phyloP scores from a whole-genome alignment of 352 stramenopile genomes.

The Phytopythium kandeliae region DNA sequence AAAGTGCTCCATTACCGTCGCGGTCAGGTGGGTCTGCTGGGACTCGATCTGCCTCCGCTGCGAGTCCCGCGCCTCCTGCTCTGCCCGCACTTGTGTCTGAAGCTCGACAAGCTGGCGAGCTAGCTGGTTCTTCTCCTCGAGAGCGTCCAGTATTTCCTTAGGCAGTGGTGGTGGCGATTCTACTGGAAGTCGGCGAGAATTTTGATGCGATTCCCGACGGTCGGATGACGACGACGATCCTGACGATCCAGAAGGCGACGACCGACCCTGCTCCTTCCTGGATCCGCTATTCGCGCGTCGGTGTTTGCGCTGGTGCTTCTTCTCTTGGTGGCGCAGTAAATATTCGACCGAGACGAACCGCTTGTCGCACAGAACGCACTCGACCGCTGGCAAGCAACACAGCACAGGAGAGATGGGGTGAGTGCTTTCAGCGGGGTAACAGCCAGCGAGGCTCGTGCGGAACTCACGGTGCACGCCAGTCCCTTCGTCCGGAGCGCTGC shows the following conservation, averaged over 20 bases:
- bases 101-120: slow-evolving; percentile 48
- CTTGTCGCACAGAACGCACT: slow-evolving; percentile 70
- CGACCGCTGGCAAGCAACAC: slow-evolving; percentile 16
- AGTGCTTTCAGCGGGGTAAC: neutral
- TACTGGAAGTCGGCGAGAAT: no score
- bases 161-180: slow-evolving; percentile 11
- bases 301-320: slow-evolving; percentile 32
- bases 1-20: slow-evolving; percentile 53
- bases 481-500: neutral
- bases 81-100: slow-evolving; percentile 42
- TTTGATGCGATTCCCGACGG: no score
- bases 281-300: neutral
- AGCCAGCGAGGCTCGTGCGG: neutral
- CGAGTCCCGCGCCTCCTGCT: slow-evolving; percentile 40
- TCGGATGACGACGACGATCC: slow-evolving; percentile 8
- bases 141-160: slow-evolving; percentile 35
- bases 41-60: slow-evolving; percentile 37
- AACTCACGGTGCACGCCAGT: neutral
- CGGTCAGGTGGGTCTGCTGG: slow-evolving; percentile 47
- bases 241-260: neutral
- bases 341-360: slow-evolving; percentile 72
- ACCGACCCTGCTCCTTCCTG: slow-evolving; percentile 21
- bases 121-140: slow-evolving; percentile 54
- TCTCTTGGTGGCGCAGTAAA: slow-evolving; percentile 60
- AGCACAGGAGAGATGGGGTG: neutral